Base-by-base conservation (phyloP, 805 yeast genomes). In the Pichia phayaonensis region DNA sequence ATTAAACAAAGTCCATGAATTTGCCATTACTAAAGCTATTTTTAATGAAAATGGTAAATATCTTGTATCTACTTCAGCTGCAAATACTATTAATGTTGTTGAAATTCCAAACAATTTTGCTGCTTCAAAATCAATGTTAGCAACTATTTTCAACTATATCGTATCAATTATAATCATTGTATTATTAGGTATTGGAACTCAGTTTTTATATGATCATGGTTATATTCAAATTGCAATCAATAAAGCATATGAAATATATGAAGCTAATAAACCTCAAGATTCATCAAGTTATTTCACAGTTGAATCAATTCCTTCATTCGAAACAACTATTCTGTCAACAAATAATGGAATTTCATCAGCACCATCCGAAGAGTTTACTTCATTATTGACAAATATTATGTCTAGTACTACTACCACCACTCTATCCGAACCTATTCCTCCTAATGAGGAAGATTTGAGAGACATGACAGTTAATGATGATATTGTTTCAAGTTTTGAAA, bases 1-100 rank as follows among this genome's bases (percentile, higher is more conserved):
- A 8, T 69, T 80, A 49, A 75, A 75, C 42, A 77, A 84, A 53
- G 81, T 86, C 49, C 97, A 90, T 63, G 71, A 75, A 10, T 86
- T 86, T 64, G 89, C 95, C 24, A 81, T 89, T 47, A 89, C 97
- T 0, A 75, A 77, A 42, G 79, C 87, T 11, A 70, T 79, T 2
- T 82, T 88, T 53, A 82, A 89, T 5, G 83, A 86, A 15, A 74
- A 80, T 61, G 89, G 90, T 8, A 68, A 76, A 46, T 74, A 73
- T 49, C 67, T 88, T 45, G 92, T 88, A 3, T 77, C 88, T 22
- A 83, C 81, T 0, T 83, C 92, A 34, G 95, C 90, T 1, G 86
- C 94, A 3, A 83, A 84, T 54, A 75, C 88, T 1, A 76, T 89
- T 27, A 80, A 76, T 57, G 80, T 88, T 10, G 67, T 83, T 51